Evolutionary conservation across 2,329 filamentous ascomycete species (phyloP).

Genomic region (Aspergillus versicolor): DNA sequence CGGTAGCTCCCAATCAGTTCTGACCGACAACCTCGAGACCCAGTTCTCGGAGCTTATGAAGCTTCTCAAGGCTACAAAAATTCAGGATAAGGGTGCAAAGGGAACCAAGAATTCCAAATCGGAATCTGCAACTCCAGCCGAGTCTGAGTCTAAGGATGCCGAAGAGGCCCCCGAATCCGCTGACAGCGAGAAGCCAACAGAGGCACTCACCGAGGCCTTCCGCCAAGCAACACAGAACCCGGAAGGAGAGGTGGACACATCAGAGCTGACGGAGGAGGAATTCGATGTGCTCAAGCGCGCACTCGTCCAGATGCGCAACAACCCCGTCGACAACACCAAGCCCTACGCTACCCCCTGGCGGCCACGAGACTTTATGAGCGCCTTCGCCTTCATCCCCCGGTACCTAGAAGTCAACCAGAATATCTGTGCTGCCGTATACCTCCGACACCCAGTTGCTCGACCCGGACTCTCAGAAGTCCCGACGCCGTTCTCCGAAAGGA

Average conservation of each 20-base stretch:
- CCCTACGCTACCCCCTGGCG: constrained; percentile 91
- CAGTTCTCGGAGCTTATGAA: constrained; percentile 55
- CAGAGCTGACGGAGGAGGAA: constrained; percentile 49
- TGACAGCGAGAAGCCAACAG: constrained; percentile 22
- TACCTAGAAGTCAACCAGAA: constrained; percentile 98
- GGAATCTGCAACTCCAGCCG: constrained; percentile 12
- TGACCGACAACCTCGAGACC: constrained; percentile 52
- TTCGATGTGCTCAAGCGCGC: constrained; percentile 53
- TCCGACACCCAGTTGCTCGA: constrained; percentile 88
- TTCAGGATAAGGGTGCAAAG: constrained; percentile 24
- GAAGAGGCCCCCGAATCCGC: constrained; percentile 6
- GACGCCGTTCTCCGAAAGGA: constrained; percentile 70
- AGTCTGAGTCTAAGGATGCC: constrained; percentile 5
- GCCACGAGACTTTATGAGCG: constrained; percentile 80
- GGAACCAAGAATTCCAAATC: neutral
- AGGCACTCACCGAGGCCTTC: constrained; percentile 36
- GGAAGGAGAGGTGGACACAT: constrained; percentile 38
- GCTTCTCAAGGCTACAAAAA: constrained; percentile 45
- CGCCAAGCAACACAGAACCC: constrained; percentile 30
- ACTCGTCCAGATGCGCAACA: constrained; percentile 66
- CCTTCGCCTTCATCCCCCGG: constrained; percentile 91
- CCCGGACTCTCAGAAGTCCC: constrained; percentile 79
- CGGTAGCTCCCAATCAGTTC: constrained; percentile 35
- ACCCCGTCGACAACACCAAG: constrained; percentile 73
- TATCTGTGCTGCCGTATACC: constrained; percentile 91